phyloP scores from a whole-genome alignment of 768 basidiomycete genomes.

The Leucosporidium scottii region DNA sequence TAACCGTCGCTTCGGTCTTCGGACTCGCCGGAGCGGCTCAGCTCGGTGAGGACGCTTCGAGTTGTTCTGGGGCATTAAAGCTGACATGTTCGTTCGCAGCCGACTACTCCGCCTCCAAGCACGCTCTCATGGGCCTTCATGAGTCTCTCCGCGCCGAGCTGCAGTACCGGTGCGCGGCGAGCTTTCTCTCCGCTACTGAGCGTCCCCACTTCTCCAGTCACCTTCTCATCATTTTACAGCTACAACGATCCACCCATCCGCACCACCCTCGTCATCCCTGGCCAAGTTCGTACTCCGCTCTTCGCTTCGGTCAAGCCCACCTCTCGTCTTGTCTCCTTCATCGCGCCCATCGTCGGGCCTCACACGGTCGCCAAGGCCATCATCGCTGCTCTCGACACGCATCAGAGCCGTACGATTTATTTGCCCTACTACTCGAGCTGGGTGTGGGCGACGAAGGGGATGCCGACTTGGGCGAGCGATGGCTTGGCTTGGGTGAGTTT shows the following conservation, averaged over 20 bases:
- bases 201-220: background rate
- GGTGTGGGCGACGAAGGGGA: conserved; percentile 12
- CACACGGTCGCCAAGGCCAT: conserved; percentile 71
- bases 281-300: conserved; percentile 68
- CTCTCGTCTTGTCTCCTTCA: conserved; percentile 57
- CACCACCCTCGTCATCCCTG: conserved; percentile 75
- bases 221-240: conserved; percentile 44
- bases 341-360: conserved; percentile 68
- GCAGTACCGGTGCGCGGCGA: conserved; percentile 47
- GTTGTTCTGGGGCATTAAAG: background rate
- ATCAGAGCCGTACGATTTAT: conserved; percentile 9
- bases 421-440: conserved; percentile 54
- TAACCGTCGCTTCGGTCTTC: conserved; percentile 70
- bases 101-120: conserved; percentile 88
- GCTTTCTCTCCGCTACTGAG: background rate
- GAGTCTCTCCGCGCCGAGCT: conserved; percentile 82
- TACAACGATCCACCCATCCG: conserved; percentile 66
- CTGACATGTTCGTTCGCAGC: conserved; percentile 46
- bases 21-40: conserved; percentile 46
- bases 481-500: background rate
- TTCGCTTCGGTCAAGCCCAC: conserved; percentile 58
- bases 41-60: conserved; percentile 3
- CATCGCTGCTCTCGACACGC: conserved; percentile 47
- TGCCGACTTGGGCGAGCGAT: conserved; percentile 20
- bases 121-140: conserved; percentile 68